Base-by-base conservation (phyloP, 768 basidiomycete species). In the Cyclocybe cylindracea region DNA sequence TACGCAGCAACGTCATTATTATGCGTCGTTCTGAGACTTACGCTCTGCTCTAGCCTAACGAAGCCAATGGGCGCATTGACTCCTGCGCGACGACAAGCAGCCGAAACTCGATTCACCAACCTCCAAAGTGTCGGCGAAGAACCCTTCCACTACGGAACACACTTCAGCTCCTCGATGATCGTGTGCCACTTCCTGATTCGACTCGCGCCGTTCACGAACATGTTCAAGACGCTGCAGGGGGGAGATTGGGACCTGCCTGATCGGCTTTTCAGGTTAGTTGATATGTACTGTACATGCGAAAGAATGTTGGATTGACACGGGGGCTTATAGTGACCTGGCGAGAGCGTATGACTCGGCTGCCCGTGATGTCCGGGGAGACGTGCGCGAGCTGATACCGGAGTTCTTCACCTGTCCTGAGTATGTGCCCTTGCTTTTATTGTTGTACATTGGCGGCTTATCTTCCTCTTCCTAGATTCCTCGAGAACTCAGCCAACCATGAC, bases 141-240 rank as follows among this genome's bases (percentile, higher is more conserved):
- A 34, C 94, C 94, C 0, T 96, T 96, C 68, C 90, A 93, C 62
- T 94, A 92, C 55, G 90, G 95, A 39, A 97, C 95, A 0, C 95
- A 98, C 65, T 98, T 94, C 63, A 92, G 90, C 63, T 95, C 93
- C 8, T 95, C 93, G 2, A 97, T 97, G 94, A 96, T 94, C 52
- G 91, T 94, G 40, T 95, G 93, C 72, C 94, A 96, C 59, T 97
- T 90, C 72, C 71, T 96, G 59, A 95, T 98, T 48, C 80, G 95
- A 16, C 72, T 95, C 60, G 84, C 87, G 10, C 95, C 95, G 0
- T 98, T 89, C 66, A 95, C 94, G 19, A 85, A 88, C 62, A 95
- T 96, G 87, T 98, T 95, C 78, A 92, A 94, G 71, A 92, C 90
- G 2, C 69, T 97, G 32, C 74, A 96, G 83, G 95, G 95, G 8